phyloP scores from a whole-genome alignment of 352 stramenopile genomes.

The Thalassiosira oceanica region DNA sequence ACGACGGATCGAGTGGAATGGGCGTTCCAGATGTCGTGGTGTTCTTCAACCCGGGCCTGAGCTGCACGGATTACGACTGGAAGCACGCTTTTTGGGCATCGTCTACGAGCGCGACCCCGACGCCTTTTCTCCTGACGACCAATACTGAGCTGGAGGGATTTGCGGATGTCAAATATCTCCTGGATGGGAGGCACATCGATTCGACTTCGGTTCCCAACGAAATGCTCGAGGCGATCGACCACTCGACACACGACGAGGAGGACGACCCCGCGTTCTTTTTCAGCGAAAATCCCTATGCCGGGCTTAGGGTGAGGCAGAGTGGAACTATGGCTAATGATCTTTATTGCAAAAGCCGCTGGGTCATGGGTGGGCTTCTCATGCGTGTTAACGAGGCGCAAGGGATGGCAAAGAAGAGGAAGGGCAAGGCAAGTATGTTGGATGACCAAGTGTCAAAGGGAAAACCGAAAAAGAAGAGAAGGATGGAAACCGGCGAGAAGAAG shows the following conservation, averaged over 20 bases:
- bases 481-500: not conserved
- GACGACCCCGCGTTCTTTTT: slow-evolving; percentile 56
- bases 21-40: slow-evolving; percentile 70
- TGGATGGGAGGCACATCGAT: slow-evolving; percentile 56
- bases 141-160: slow-evolving; percentile 80
- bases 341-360: slow-evolving; percentile 77
- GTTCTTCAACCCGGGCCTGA: slow-evolving; percentile 82
- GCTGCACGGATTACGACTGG: slow-evolving; percentile 79
- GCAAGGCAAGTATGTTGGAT: not conserved
- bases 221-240: slow-evolving; percentile 15
- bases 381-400: not conserved
- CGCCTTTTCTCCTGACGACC: slow-evolving; percentile 71
- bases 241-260: slow-evolving; percentile 9
- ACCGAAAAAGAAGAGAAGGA: not conserved
- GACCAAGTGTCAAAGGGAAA: not conserved
- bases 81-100: slow-evolving; percentile 34
- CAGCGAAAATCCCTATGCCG: slow-evolving; percentile 71
- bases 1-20: slow-evolving; percentile 21
- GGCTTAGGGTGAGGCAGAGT: slow-evolving; percentile 69
- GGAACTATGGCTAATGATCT: slow-evolving; percentile 82
- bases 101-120: slow-evolving; percentile 20
- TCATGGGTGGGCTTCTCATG: slow-evolving; percentile 62
- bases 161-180: slow-evolving; percentile 64
- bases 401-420: slow-evolving; percentile 6
- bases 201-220: slow-evolving; percentile 13